Conservation (phyloP, 2,329 filamentous ascomycete species). For the Cladosporium sp. region DNA sequence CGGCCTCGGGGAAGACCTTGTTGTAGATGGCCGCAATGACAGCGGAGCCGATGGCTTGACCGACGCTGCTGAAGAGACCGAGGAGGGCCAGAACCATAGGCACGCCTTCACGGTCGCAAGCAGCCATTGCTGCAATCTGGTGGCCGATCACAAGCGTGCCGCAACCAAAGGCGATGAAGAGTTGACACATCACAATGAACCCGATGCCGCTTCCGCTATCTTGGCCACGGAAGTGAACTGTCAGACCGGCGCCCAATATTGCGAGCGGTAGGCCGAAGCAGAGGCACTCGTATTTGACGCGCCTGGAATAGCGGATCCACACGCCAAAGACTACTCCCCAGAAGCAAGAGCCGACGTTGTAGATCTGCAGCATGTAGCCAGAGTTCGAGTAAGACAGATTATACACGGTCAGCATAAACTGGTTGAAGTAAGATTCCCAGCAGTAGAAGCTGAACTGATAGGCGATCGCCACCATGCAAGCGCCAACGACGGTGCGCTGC, state of each 20-base stretch:
- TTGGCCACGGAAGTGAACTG: conserved; percentile 27
- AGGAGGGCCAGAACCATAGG: conserved; percentile 23
- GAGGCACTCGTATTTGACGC: conserved; percentile 45
- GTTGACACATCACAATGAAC: conserved; percentile 50
- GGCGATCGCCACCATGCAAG: conserved; percentile 45
- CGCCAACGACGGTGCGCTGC: conserved; percentile 48
- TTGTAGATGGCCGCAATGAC: conserved; percentile 25
- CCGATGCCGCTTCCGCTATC: conserved; percentile 38
- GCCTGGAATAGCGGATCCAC: conserved; percentile 43
- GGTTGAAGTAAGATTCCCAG: conserved; percentile 40
- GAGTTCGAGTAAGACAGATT: conserved; percentile 25
- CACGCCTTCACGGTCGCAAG: conserved; percentile 27
- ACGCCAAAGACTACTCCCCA: conserved; percentile 45
- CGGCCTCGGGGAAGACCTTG: conserved; percentile 20
- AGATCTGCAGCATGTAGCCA: conserved; percentile 32
- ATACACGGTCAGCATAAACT: conserved; percentile 39
- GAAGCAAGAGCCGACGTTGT: conserved; percentile 38
- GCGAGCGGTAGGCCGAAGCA: conserved; percentile 33
- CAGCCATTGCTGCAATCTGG: conserved; percentile 59
- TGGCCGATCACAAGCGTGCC: conserved; percentile 54
- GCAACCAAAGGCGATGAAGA: conserved; percentile 50
- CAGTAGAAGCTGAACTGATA: conserved; percentile 28
- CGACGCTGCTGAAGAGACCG: conserved; percentile 21
- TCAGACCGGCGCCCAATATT: conserved; percentile 29
- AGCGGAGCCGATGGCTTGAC: conserved; percentile 53